phyloP scores from a whole-genome alignment of 352 stramenopile species.

The Aphanomyces euteiches region DNA sequence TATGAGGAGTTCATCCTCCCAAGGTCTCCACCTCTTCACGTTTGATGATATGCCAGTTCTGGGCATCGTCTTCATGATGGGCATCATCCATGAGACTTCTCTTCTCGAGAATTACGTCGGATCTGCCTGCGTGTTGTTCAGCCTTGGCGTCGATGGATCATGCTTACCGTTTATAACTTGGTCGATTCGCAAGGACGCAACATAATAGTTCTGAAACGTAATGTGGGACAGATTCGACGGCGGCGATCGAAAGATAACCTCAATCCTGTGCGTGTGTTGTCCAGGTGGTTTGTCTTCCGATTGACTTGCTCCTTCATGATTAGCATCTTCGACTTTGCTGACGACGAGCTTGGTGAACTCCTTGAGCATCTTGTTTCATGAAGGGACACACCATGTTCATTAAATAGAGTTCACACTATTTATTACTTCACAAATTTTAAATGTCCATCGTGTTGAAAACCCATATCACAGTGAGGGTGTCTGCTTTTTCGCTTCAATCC shows the following conservation, averaged over 20 bases:
- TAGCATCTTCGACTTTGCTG: slow-evolving; percentile 9
- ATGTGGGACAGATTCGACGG: slow-evolving; percentile 2
- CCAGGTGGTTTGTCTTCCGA: neutral
- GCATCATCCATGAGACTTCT: slow-evolving; percentile 54
- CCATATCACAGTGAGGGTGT: too few relatives aligned
- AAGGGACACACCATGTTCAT: too few relatives aligned
- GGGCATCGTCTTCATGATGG: slow-evolving; percentile 63
- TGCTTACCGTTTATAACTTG: neutral
- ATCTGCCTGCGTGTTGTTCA: neutral
- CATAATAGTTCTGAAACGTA: slow-evolving; percentile 67
- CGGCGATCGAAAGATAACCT: neutral
- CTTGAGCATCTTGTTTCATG: neutral
- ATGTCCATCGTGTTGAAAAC: neutral
- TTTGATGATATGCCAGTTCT: slow-evolving; percentile 62
- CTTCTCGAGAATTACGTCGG: slow-evolving; percentile 42
- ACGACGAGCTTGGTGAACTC: slow-evolving; percentile 17
- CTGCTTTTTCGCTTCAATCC: too few relatives aligned
- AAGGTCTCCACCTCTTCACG: slow-evolving; percentile 44
- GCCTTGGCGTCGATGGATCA: neutral
- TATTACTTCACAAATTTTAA: neutral
- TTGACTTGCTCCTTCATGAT: too few relatives aligned
- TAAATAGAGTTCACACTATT: neutral
- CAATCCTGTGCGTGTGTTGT: neutral
- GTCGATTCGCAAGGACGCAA: slow-evolving; percentile 47
- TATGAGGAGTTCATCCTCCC: slow-evolving; percentile 16